Conservation (phyloP, 2,329 filamentous ascomycete species). For the Diaporthe sp. region DNA sequence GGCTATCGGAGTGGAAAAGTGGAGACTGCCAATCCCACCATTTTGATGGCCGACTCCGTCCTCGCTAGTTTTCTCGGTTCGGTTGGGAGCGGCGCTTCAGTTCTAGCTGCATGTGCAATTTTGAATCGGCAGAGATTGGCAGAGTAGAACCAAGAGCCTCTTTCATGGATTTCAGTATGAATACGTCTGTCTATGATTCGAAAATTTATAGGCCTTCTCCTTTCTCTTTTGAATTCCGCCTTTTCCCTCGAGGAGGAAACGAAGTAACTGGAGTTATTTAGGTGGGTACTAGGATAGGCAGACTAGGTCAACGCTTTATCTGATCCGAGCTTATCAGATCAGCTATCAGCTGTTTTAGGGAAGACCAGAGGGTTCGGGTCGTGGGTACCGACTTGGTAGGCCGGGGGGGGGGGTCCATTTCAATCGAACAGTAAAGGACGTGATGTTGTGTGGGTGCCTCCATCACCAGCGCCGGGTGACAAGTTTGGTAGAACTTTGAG, state of each 20-base stretch:
- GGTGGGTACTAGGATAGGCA: no score
- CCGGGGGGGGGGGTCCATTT: background rate
- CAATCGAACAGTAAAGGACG: background rate
- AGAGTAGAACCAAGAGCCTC: background rate
- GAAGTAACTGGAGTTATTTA: background rate
- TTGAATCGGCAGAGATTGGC: background rate
- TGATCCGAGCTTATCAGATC: conserved; percentile 18
- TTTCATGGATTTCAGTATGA: background rate
- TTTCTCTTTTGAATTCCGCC: background rate
- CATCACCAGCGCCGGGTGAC: background rate
- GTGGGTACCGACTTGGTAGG: no score
- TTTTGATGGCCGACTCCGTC: conserved; percentile 17
- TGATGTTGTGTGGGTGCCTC: background rate
- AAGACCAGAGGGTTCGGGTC: background rate
- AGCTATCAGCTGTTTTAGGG: background rate
- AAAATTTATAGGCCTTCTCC: no score
- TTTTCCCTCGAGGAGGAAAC: background rate
- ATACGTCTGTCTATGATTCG: background rate
- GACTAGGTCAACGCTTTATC: background rate
- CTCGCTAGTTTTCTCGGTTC: conserved; percentile 25
- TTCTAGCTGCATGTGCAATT: background rate
- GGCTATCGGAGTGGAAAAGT: conserved; percentile 14
- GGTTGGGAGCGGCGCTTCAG: background rate
- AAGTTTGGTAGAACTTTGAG: background rate
- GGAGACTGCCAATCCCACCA: conserved; percentile 20